These are phyloP conservation scores for Volvox carteri DNA, from an alignment of 163 green algal genomes.

Conservation along the genomic window DNA sequence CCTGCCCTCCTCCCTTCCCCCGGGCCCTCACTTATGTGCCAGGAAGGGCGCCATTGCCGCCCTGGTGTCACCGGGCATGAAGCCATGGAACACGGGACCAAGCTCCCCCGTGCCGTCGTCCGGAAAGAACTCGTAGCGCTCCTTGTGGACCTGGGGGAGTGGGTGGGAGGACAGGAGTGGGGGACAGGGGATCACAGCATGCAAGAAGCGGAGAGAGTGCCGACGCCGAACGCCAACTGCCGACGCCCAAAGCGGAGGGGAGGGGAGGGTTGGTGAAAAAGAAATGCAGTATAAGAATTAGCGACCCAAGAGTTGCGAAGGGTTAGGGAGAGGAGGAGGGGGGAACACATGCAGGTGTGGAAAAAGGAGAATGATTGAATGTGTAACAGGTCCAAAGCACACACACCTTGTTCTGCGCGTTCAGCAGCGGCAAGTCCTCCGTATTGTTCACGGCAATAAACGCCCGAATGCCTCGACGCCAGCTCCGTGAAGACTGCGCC, in stretches of 20 bases:
- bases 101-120: constrained; percentile 27
- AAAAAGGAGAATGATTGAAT: too few relatives aligned
- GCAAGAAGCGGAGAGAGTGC: too few relatives aligned
- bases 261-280: too few relatives aligned
- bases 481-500: constrained; percentile 27
- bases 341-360: too few relatives aligned
- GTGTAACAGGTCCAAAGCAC: too few relatives aligned
- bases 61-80: constrained; percentile 27
- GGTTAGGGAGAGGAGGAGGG: too few relatives aligned
- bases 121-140: constrained; percentile 45
- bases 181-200: too few relatives aligned
- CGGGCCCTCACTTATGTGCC: constrained; percentile 37
- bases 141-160: background rate
- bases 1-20: background rate
- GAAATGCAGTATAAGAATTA: too few relatives aligned
- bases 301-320: too few relatives aligned
- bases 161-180: background rate
- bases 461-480: constrained; percentile 37
- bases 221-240: too few relatives aligned
- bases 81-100: constrained; percentile 18
- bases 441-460: constrained; percentile 53
- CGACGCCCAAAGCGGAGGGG: too few relatives aligned
- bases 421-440: constrained; percentile 4
- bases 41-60: constrained; percentile 54
- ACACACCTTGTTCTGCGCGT: constrained; percentile 32